These are phyloP conservation scores for Cryphonectria naterciae DNA, from an alignment of 2,329 filamentous ascomycete species.

Conservation along the genomic window DNA sequence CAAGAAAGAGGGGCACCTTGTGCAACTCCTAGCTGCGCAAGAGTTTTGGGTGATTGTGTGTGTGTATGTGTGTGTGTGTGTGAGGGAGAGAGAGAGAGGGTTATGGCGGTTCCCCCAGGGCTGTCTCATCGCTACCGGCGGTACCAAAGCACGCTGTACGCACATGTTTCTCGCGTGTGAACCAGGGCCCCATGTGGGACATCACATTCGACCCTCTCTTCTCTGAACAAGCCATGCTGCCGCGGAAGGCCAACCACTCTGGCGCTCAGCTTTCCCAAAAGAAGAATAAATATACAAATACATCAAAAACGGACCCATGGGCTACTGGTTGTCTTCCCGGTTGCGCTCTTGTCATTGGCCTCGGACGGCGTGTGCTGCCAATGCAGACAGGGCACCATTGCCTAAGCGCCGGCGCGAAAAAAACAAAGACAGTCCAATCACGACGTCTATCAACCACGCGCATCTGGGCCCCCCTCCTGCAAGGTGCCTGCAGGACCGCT, in stretches of 20 bases:
- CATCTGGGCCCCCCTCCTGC: slow-evolving; percentile 14
- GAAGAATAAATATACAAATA: not conserved
- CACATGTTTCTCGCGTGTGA: slow-evolving; percentile 11
- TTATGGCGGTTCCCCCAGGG: not conserved
- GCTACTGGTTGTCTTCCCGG: slow-evolving; percentile 1
- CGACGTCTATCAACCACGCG: slow-evolving; percentile 11
- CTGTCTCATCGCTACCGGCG: not conserved
- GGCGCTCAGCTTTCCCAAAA: not conserved
- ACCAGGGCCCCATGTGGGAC: not conserved
- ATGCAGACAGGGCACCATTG: slow-evolving; percentile 20
- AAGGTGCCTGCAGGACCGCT: slow-evolving; percentile 3
- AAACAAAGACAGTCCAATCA: slow-evolving; percentile 22
- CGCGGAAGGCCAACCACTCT: not conserved
- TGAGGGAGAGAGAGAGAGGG: not conserved
- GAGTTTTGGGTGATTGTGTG: not conserved
- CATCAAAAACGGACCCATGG: not conserved
- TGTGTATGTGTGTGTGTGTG: no score
- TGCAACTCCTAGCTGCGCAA: not conserved
- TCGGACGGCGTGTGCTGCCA: not conserved
- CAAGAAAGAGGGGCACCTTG: not conserved
- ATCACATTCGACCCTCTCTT: not conserved
- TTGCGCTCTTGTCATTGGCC: not conserved
- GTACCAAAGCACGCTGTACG: slow-evolving; percentile 14
- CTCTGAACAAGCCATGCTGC: not conserved
- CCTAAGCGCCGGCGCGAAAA: slow-evolving; percentile 25